phyloP scores from a whole-genome alignment of 2,329 filamentous ascomycete genomes.

The Torrubiella hemipterigena region DNA sequence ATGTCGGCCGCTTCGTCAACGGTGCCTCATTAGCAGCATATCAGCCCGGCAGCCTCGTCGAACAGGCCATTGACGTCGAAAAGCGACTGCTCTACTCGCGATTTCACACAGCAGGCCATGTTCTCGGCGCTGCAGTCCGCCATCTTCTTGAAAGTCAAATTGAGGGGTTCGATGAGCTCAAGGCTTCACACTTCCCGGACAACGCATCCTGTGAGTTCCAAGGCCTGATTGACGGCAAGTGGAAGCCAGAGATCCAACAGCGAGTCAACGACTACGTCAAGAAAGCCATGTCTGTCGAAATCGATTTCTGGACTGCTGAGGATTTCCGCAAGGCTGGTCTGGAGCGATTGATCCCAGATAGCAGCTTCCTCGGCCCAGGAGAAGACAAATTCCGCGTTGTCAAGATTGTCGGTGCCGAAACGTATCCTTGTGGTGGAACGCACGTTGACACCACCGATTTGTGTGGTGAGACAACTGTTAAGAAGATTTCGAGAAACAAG shows the following conservation, averaged over 20 bases:
- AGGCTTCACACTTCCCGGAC: conserved; percentile 61
- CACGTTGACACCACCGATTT: conserved; percentile 51
- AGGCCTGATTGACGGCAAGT: conserved; percentile 52
- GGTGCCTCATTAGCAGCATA: conserved; percentile 13
- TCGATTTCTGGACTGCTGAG: conserved; percentile 56
- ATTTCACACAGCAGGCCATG: conserved; percentile 62
- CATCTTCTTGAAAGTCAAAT: conserved; percentile 40
- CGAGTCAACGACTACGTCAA: conserved; percentile 47
- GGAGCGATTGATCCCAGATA: conserved; percentile 42
- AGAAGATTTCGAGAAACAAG: conserved; percentile 54
- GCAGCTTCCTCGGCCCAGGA: conserved; percentile 27
- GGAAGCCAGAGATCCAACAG: conserved; percentile 49
- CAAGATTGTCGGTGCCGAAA: conserved; percentile 54
- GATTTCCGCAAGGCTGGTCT: conserved; percentile 44
- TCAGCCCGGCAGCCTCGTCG: conserved; percentile 31
- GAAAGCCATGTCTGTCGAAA: conserved; percentile 43
- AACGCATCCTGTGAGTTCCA: conserved; percentile 56
- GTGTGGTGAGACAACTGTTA: conserved; percentile 50
- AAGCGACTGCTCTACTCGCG: conserved; percentile 54
- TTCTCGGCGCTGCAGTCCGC: conserved; percentile 56
- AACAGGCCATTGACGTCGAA: conserved; percentile 46
- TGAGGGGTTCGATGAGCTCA: conserved; percentile 48
- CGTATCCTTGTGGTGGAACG: conserved; percentile 65
- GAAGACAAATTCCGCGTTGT: conserved; percentile 53
- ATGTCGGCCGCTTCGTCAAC: conserved; percentile 47